These are phyloP conservation scores for Gossypium raimondii DNA, from an alignment of 345 rosid species.

Conservation along the genomic window DNA sequence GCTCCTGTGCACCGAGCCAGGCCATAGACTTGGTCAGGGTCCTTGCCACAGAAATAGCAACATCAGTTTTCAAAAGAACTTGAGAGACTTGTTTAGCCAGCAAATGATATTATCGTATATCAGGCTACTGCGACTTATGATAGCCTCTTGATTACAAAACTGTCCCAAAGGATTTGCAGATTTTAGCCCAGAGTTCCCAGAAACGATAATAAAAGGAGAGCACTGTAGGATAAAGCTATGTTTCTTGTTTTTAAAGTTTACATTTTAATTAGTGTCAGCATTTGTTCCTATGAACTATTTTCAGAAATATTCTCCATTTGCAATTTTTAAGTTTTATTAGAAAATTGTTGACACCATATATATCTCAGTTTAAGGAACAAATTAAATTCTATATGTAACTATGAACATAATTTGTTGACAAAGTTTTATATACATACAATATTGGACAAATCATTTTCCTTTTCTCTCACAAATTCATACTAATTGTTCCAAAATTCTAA, in stretches of 20 bases:
- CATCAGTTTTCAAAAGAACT: conserved; percentile 36
- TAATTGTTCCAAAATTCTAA: background rate
- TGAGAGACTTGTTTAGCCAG: conserved; percentile 32
- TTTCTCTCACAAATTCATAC: background rate
- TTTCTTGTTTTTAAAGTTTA: background rate
- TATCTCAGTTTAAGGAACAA: background rate
- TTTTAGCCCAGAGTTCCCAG: too few species aligned
- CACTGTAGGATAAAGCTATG: background rate
- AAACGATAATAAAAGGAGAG: too few species aligned
- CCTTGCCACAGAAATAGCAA: conserved; percentile 30
- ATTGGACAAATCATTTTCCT: too few species aligned
- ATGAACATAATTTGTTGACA: background rate
- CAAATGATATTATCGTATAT: conserved; percentile 35
- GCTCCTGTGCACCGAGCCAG: conserved; percentile 72
- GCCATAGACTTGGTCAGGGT: conserved; percentile 48
- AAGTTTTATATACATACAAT: too few species aligned
- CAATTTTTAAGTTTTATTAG: background rate
- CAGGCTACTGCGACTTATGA: conserved; percentile 26
- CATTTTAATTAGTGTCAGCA: background rate
- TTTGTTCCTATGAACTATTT: background rate
- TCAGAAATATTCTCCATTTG: background rate
- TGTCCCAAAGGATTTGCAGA: background rate
- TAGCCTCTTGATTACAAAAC: conserved; percentile 14
- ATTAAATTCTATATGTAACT: background rate
- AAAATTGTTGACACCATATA: background rate